A percentile compares a stretch with the other conserved stretches of the same genome.
Conservation (phyloP, 1,284 basidiomycete genomes). For the Ganoderma resinaceum region DNA sequence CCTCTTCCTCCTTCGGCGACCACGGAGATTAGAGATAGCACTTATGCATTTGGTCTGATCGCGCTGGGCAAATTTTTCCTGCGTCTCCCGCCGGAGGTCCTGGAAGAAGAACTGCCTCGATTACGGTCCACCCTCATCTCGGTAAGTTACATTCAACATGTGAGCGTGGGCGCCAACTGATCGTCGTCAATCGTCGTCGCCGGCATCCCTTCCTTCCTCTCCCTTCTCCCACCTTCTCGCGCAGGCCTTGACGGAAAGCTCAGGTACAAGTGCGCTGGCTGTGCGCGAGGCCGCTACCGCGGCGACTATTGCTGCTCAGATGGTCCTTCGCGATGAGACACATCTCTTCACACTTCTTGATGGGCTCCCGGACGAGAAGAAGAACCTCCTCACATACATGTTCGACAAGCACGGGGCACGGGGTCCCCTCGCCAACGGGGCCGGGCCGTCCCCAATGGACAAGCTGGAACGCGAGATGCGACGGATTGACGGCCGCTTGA, state of each 20-base stretch:
- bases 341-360: conserved; percentile 81
- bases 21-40: conserved; percentile 61
- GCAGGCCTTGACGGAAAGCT: conserved; percentile 74
- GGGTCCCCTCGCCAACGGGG: conserved; percentile 39
- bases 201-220: conserved; percentile 4
- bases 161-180: conserved; percentile 12
- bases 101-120: conserved; percentile 85
- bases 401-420: conserved; percentile 84
- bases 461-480: conserved; percentile 79
- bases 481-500: conserved; percentile 76
- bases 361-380: conserved; percentile 83
- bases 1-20: conserved; percentile 49
- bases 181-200: conserved; percentile 12
- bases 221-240: conserved; percentile 3
- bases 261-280: conserved; percentile 60
- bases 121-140: conserved; percentile 71
- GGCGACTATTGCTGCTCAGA: conserved; percentile 80
- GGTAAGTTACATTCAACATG: conserved; percentile 49
- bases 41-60: conserved; percentile 82
- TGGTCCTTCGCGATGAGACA: conserved; percentile 80
- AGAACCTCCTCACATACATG: conserved; percentile 84
- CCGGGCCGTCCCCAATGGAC: conserved; percentile 53
- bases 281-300: conserved; percentile 83
- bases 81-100: conserved; percentile 78
- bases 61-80: conserved; percentile 83